Evolutionary conservation across 164 flowering plant genomes (phyloP).

Genomic region (Malania oleifera): DNA sequence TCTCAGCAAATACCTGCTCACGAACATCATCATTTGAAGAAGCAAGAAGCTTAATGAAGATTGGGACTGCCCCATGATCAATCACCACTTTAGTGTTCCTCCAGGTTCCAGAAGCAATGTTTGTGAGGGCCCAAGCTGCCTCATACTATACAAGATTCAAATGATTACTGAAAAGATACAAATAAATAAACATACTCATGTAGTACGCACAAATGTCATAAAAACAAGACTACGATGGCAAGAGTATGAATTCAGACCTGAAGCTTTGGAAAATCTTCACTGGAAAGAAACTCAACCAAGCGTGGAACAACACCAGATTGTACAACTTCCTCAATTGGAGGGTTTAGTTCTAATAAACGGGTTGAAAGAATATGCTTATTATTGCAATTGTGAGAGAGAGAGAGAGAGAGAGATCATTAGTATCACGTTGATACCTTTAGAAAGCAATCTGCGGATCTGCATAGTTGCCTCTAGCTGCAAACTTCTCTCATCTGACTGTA

Average conservation of each 20-base stretch:
- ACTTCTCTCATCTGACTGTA: slow-evolving; percentile 43
- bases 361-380: not conserved
- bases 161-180: not conserved
- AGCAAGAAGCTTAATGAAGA: slow-evolving; percentile 62
- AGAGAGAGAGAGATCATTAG: not conserved
- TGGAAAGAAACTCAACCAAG: slow-evolving; percentile 62
- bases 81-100: slow-evolving; percentile 68
- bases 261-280: slow-evolving; percentile 63
- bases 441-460: slow-evolving; percentile 71
- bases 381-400: not conserved
- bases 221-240: not conserved
- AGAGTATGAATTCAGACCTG: slow-evolving; percentile 34
- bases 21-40: slow-evolving; percentile 74
- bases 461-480: slow-evolving; percentile 82
- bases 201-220: not conserved
- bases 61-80: slow-evolving; percentile 75
- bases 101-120: slow-evolving; percentile 77
- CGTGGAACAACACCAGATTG: slow-evolving; percentile 72
- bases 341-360: slow-evolving; percentile 42
- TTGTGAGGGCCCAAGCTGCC: slow-evolving; percentile 84
- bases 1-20: slow-evolving; percentile 46
- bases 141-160: slow-evolving; percentile 45
- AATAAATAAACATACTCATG: not conserved
- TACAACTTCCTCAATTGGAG: slow-evolving; percentile 73
- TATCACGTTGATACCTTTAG: slow-evolving; percentile 44